These are phyloP conservation scores for Zea mays DNA, from an alignment of 176 grass and related monocot species.

Conservation along the genomic window DNA sequence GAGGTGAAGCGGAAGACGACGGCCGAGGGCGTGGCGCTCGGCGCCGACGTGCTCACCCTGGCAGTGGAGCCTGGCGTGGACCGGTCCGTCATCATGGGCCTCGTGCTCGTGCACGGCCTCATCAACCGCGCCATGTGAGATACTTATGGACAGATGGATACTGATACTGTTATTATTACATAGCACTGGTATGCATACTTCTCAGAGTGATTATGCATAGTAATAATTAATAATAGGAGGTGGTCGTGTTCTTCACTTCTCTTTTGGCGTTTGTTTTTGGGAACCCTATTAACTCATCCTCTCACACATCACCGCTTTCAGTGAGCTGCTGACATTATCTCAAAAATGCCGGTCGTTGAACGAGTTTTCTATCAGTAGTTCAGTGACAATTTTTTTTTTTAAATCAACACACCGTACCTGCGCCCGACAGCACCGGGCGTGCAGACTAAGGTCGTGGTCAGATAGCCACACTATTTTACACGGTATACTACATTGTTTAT, in stretches of 20 bases:
- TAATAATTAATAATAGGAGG: neutral
- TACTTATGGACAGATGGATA: neutral
- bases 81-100: conserved; percentile 67
- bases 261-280: neutral
- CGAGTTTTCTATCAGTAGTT: no score
- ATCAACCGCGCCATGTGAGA: conserved; percentile 53
- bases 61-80: conserved; percentile 71
- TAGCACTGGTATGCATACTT: no score
- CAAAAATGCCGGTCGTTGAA: no score
- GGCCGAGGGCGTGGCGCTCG: conserved; percentile 52
- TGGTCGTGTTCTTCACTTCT: neutral
- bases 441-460: no score
- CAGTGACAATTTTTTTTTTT: no score
- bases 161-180: neutral
- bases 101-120: conserved; percentile 74
- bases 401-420: no score
- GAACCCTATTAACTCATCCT: no score
- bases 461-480: no score
- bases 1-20: conserved; percentile 89
- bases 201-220: neutral
- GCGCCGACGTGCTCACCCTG: conserved; percentile 79
- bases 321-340: no score
- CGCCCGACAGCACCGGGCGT: no score
- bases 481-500: no score
- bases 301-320: no score